Conservation (phyloP, 108 stramenopile species). For the Conticribra guillardii region DNA sequence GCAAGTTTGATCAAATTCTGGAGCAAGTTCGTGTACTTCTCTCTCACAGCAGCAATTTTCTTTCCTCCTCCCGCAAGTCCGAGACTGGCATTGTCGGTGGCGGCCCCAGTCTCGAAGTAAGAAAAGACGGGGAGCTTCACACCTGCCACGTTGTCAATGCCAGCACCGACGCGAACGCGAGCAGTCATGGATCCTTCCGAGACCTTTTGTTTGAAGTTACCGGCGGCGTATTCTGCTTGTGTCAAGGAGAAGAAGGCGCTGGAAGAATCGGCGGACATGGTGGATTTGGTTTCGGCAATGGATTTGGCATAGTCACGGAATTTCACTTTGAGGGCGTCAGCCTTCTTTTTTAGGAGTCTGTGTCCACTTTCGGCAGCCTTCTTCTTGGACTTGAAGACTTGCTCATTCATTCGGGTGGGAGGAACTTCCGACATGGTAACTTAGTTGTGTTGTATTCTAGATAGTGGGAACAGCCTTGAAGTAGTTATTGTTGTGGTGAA, state of each 20-base stretch:
- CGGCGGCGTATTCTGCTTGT: constrained; percentile 98
- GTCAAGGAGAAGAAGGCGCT: constrained; percentile 95
- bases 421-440: constrained; percentile 92
- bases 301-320: constrained; percentile 95
- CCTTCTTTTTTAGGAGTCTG: constrained; percentile 96
- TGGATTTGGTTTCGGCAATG: constrained; percentile 94
- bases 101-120: constrained; percentile 94
- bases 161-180: constrained; percentile 84
- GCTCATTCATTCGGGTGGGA: constrained; percentile 98
- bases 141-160: constrained; percentile 97
- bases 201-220: constrained; percentile 97
- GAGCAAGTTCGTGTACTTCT: constrained; percentile 89
- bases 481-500: too few relatives aligned
- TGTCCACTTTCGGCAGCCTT: constrained; percentile 95
- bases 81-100: constrained; percentile 85
- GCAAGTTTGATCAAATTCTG: constrained; percentile 94
- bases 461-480: neutral
- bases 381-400: constrained; percentile 94
- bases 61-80: constrained; percentile 97
- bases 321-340: constrained; percentile 97
- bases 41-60: constrained; percentile 90
- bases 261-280: constrained; percentile 86
- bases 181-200: constrained; percentile 89
- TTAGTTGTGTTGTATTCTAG: too few relatives aligned
- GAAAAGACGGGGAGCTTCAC: constrained; percentile 98